Base-by-base conservation (phyloP, 2,329 filamentous ascomycete genomes). In the Fusarium torulosum region DNA sequence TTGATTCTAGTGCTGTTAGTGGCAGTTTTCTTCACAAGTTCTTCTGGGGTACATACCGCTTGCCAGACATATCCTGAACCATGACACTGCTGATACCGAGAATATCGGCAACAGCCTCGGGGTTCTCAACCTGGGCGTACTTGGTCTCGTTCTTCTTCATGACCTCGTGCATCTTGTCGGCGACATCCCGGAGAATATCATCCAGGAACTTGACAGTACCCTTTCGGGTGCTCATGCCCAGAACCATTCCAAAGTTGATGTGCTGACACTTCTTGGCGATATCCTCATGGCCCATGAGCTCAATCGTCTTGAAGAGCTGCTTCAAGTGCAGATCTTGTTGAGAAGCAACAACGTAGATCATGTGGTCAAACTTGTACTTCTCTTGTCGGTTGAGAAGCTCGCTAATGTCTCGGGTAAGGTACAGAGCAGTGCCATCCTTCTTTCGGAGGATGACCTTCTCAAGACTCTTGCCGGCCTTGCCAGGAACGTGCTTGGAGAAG, bases 1-100 rank as follows among this genome's bases (percentile, higher is more conserved):
- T 88, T 88, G 77, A 88, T 86, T 74, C 88, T 79, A 42, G 14
- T 2, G 74, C 21, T 1, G 55, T 72, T 37, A 70, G 61, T 20
- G 53, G 40, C 3, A 6, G 0, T 4, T 2, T 8, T 17, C 19
- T 1, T 11, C 6, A 7, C 4, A 1, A 19, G 11, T 31, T 20
- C 7, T 4, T 38, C 6, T 7, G 50, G 27, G 7, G 45, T 40
- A 71, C 85, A 69, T 80, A 91, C 90, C 92, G 88, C 88, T 97
- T 98, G 78, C 95, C 96, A 69, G 88, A 91, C 93, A 98, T 97
- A 76, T 98, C 96, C 80, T 98, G 95, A 20, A 97, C 93, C 94
- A 98, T 98, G 76, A 98, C 95, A 75, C 92, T 91, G 68, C 91
- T 94, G 76, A 98, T 97, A 67, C 95, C 96, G 4, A 98, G 86